Evolutionary conservation across 1,284 basidiomycete species (phyloP), one percentile per base, ranked within the genome.

Genomic region (Puccinia coronata): DNA sequence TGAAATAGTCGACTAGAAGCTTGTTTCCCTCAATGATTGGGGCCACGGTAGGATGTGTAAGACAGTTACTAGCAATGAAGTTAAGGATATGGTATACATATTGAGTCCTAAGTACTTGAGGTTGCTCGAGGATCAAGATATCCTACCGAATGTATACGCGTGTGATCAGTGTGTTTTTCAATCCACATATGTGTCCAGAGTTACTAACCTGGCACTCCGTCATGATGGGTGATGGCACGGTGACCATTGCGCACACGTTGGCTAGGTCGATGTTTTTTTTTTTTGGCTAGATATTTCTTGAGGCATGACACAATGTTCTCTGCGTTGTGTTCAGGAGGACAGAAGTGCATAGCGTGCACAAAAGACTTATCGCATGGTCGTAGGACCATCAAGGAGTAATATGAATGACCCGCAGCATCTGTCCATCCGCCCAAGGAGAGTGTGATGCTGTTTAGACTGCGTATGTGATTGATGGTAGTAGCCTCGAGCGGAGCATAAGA

Each of bases 341-440:
- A 20, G 14, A 74, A 25, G 5, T 74, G 28, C 8, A 74, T 43
- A 36, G 51, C 39, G 28, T 74, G 53, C 14, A 74, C 18, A 39
- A 74, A 59, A 28, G 1, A n/a, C 25, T 41, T 31, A 34, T 36
- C 9, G 11, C 9, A 11, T 9, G 49, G 31, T 5, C 72, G 53
- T 41, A 59, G 51, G 51, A 74, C 31, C 9, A 59, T 25, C 18
- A 74, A 9, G 6, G 53, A 51, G 41, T 57, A 74, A 2, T 59
- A n/a, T 28, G 28, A 39, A 25, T 74, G 57, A 9, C 55, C 55
- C 6, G 53, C 47, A 12, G 28, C 31, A 39, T 74, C 53, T n/a
- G 72, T 74, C 72, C 72, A 74, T 12, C 72, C 72, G 25, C 51
- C 72, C 3, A 74, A 41, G 6, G 53, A 34, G 18, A 74, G 3